Base-by-base conservation (phyloP, 331 rosid genomes). In the Quercus phellos region DNA sequence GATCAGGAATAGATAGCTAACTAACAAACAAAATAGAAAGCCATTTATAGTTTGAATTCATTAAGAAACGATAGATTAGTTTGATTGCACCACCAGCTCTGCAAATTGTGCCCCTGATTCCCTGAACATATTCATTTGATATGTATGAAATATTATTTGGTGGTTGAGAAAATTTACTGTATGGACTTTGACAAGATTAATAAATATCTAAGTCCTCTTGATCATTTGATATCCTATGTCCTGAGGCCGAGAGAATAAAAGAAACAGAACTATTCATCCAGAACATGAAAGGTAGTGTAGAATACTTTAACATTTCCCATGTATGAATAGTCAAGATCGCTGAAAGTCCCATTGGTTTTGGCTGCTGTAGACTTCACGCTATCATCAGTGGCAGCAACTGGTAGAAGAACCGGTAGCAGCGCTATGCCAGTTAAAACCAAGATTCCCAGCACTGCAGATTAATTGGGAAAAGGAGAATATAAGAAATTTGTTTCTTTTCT, bases 381-480 rank as follows among this genome's bases (percentile, higher is more conserved):
- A 56, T 74, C 21, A 50, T 83, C 96, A 3, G 99, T 95, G 72
- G 72, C 82, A 77, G 97, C 84, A 83, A 93, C 75, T 0, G 99
- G 94, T 71, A 95, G 90, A 29, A 95, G 99, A 74, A 86, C 76
- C 4, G 98, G 98, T 53, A 95, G 88, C 86, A 95, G 90, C 70
- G 91, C 68, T 59, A 93, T 4, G 76, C 98, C 97, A 24, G 90
- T 88, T 29, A 89, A 13, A 68, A 89, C 80, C 64, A 93, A 84
- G 78, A 95, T 95, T 29, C 85, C 84, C 80, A 95, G 73, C 81
- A 84, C 99, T 95, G 46, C 72, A 84, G 73, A 78, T 24, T 60
- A 80, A 78, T 71, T 54, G 32, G 16, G 74, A 68, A 74, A 78
- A 71, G n/a, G 34, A 72, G 34, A 51, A 64, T 58, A 16, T 67